Base-by-base conservation (phyloP, 768 basidiomycete genomes). In the Tricholoma furcatifolium region DNA sequence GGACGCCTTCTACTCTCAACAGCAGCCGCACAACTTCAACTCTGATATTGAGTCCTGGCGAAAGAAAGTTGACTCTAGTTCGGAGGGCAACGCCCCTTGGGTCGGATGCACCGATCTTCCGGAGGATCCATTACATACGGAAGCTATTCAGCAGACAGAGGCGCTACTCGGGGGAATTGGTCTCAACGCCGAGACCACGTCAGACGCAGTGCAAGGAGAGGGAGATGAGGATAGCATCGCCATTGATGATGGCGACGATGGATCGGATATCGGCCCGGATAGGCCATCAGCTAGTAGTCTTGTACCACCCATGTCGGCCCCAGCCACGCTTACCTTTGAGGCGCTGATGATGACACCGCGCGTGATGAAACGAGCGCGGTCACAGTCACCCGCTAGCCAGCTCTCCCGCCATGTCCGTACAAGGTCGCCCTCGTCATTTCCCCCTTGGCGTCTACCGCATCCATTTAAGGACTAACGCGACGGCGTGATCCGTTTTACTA, bases 21-120 rank as follows among this genome's bases (percentile, higher is more conserved):
- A 70, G 44, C 67, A 48, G n/a, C 39, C 54, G 9, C n/a, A 23
- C 42, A 47, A 70, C 56, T 58, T 65, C 34, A 59, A 67, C 31
- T 62, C 67, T 6, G 44, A 65, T 10, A 75, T 76, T 32, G 71
- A 74, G 40, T 61, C 68, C 49, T 82, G 81, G 81, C 68, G 74
- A 21, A 73, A 71, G 47, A 67, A 70, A 40, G 73, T 81, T 23
- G 20, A 50, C 20, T 64, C 62, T 38, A 61, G 59, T 35, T 64
- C 62, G 45, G 50, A 44, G 35, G 51, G 51, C 44, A 46, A 58
- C 39, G 54, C 62, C 8, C 57, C 57, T 14, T 49, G 35, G 40
- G 17, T 46, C 7, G 44, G 50, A 2, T 47, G 36, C 14, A 34
- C 54, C 14, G 57, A 58, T 31, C 47, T 59, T 2, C 60, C 56